Evolutionary conservation across 306 rosid species (phyloP), one percentile per base, ranked within the genome.

Genomic region (Casuarina cunninghamiana): DNA sequence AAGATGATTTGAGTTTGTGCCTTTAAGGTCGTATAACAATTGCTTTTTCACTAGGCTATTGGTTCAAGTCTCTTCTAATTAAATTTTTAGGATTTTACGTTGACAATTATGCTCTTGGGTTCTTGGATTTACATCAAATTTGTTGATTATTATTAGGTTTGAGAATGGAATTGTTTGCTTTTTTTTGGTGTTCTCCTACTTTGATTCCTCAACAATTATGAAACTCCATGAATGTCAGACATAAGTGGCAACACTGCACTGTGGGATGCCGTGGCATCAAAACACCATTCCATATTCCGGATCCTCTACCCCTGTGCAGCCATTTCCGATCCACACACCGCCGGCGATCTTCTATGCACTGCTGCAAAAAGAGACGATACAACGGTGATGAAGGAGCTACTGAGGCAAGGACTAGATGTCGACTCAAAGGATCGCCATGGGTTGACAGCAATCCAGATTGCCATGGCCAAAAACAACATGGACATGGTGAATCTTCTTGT

Each of bases 251-350:
- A 88, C 91, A 90, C 97, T 19, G 95, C 97, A 69, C 10, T 92
- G 74, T 92, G 97, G 97, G 88, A 90, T 67, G 90, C 95, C 26
- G 86, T 92, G 80, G 83, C 80, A 78, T 86, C 95, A 55, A 90
- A 87, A 76, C 88, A 86, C 78, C 58, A 84, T 84, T 84, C 89
- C 45, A 90, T 90, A 79, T 92, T 90, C 86, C 76, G 86, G n/a
- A 87, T 80, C 69, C 93, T 92, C 32, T 90, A 84, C 79, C 89
- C 86, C 61, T 68, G 49, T 61, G 72, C 89, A 53, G 85, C 77
- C n/a, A 75, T 86, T 26, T 84, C 89, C 16, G 79, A 90, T 80
- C 87, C 88, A 53, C 74, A 83, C 83, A 83, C 79, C 4, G 86
- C 89, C 45, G 95, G 89, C 0, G 80, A 87, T 78, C 90, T 90